Evolutionary conservation across 176 grass and related monocot genomes (phyloP), one percentile per base, ranked within the genome.

Genomic region (Coix lacrymajobi): DNA sequence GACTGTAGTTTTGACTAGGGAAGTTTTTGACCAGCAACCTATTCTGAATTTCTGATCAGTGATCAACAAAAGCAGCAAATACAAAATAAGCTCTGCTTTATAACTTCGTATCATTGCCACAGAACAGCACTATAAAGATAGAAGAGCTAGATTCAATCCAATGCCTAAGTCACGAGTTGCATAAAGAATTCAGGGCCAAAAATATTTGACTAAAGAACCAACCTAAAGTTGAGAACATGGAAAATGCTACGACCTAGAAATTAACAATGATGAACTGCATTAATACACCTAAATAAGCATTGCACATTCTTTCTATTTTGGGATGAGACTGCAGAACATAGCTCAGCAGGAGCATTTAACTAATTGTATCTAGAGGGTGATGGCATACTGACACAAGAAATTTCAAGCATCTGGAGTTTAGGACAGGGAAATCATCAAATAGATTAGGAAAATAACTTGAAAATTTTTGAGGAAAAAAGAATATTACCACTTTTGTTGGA

Each of bases 401-500:
- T 13, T 41, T 73, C 31, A 77, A 46, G 32, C 41, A 29, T 71
- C 26, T 20, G 16, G 11, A 62, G 19, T 11, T 44, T 58, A 30
- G 24, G 8, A 34, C 39, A 57, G 30, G 34, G 44, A 71, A 52
- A 67, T 24, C 32, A 75, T 52, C 78, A 94, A 80, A 73, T 7
- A 61, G 34, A 71, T 40, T 51, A 60, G 26, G 12, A 73, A 78
- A 61, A 19, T 56, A 45, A 75, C 49, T 56, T n/a, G 40, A 74
- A 44, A 19, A 68, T 45, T 29, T 65, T 66, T 54, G 45, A 84
- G 39, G 33, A 69, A n/a, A 75, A 79, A 48, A 29, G 58, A 77
- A 64, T 63, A 75, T 69, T 93, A 97, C 94, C 91, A 76, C 73
- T 92, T 90, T 82, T 97, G 33, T 82, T 86, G 82, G 66, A 71